A percentile compares a stretch with the other conserved stretches of the same genome.
These are phyloP conservation scores for Phellinidium pouzarii DNA, from an alignment of 1,284 basidiomycete species.

Conservation along the genomic window DNA sequence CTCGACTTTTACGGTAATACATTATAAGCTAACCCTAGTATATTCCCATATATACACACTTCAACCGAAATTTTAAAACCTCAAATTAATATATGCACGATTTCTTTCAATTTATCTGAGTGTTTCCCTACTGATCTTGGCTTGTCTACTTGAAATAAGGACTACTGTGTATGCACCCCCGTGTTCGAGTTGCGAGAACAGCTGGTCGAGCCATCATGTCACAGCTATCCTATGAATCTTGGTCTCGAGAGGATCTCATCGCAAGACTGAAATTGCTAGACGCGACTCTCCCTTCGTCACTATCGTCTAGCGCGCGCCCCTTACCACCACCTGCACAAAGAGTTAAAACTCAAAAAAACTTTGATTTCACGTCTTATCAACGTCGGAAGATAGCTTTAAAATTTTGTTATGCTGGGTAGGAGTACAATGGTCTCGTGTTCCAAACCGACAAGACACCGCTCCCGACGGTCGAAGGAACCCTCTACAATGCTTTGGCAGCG, in stretches of 20 bases:
- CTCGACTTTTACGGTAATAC: neutral
- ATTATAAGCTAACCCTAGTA: neutral
- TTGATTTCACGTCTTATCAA: conserved; percentile 65
- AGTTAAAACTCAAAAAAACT: conserved; percentile 29
- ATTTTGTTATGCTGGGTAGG: conserved; percentile 89
- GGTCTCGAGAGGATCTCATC: conserved; percentile 65
- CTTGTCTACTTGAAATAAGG: neutral
- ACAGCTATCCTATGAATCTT: conserved; percentile 40
- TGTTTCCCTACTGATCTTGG: too few species aligned
- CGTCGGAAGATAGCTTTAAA: conserved; percentile 87
- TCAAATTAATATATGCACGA: too few species aligned
- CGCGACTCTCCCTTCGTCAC: conserved; percentile 12
- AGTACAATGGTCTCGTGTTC: conserved; percentile 86
- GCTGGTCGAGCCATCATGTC: conserved; percentile 12
- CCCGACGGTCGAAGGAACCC: conserved; percentile 86
- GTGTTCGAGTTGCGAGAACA: conserved; percentile 4
- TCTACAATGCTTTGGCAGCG: conserved; percentile 78
- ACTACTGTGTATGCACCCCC: neutral
- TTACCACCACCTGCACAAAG: conserved; percentile 1
- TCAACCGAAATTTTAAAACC: too few species aligned
- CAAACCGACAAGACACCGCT: conserved; percentile 65
- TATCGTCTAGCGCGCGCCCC: conserved; percentile 19
- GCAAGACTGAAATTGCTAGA: conserved; percentile 45
- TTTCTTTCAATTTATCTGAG: too few species aligned
- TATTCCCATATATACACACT: too few species aligned